phyloP scores from a whole-genome alignment of 495 filamentous ascomycete species.

The Neurospora discreta region DNA sequence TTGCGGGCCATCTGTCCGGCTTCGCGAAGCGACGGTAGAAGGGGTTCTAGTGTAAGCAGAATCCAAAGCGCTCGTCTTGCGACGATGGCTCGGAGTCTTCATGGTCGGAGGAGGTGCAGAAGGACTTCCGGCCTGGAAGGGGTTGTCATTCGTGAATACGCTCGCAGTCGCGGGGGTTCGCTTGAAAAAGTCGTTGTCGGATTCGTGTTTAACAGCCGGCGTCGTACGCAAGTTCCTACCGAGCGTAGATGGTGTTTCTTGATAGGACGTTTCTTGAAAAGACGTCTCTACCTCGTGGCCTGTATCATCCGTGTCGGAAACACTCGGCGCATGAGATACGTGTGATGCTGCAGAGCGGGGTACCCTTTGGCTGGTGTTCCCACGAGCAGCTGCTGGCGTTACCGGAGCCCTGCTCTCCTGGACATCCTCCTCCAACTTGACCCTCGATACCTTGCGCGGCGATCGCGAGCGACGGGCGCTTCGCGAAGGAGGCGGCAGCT shows the following conservation, averaged over 20 bases:
- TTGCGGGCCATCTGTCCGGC: conserved; percentile 23
- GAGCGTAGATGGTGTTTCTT: conserved; percentile 16
- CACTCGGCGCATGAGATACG: conserved; percentile 21
- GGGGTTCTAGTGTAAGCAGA: conserved; percentile 16
- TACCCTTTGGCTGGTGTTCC: conserved; percentile 41
- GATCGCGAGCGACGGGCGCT: conserved; percentile 28
- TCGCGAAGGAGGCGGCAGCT: conserved; percentile 30
- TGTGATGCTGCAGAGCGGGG: conserved; percentile 33
- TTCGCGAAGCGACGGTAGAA: conserved; percentile 13
- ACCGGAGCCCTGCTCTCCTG: conserved; percentile 24
- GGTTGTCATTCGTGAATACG: conserved; percentile 80
- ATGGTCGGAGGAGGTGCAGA: conserved; percentile 17
- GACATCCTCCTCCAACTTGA: conserved; percentile 37
- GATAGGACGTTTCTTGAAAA: not conserved
- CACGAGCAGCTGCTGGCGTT: conserved; percentile 23
- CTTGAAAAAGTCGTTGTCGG: conserved; percentile 30
- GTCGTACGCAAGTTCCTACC: conserved; percentile 22
- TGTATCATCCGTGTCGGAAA: conserved; percentile 39
- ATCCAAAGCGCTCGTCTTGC: conserved; percentile 24
- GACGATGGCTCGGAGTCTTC: conserved; percentile 31
- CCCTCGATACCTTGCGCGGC: conserved; percentile 34
- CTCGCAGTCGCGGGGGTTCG: conserved; percentile 37
- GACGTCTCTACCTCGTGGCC: conserved; percentile 24
- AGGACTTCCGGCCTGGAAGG: conserved; percentile 76
- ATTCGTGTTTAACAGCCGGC: conserved; percentile 35